Base-by-base conservation (phyloP, 352 stramenopile genomes). In the Globisporangium cystogenes region DNA sequence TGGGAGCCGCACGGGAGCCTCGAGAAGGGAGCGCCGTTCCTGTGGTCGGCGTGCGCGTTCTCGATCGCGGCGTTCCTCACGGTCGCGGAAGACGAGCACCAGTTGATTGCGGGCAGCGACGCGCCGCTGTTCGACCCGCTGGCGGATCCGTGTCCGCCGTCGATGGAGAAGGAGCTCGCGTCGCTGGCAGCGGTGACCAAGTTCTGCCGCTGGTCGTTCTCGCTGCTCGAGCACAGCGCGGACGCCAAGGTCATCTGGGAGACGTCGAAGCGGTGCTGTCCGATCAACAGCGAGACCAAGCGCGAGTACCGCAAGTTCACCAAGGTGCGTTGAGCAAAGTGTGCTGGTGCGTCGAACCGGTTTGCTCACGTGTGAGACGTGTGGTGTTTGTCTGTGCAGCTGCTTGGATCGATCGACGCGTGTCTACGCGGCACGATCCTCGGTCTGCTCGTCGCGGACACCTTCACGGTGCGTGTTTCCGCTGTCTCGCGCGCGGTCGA, bases 211-310 rank as follows among this genome's bases (percentile, higher is more conserved):
- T 95, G 85, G 85, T 93, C 85, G 47, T 95, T 93, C 55, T 87
- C 78, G 10, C 70, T 95, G 37, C 59, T 95, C 31, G 82, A 93
- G 51, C 80, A 93, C 53, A 88, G 82, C 51, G 75, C 72, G 14
- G 85, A 95, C 41, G 82, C 85, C 21, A 95, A 95, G 55, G 82
- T 95, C 20, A 91, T 95, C 47, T 93, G 78, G 77, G 84, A 95
- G 56, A 92, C 84, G 14, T 73, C 84, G 36, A 93, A 93, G 63
- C 80, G 84, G 6, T 93, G 82, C 59, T 90, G 76, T 29, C 84
- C 84, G 23, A 90, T 95, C 41, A 82, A 93, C 49, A 86, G 62
- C 23, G 82, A 95, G 58, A 91, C 82, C 4, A 93, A 92, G 59
- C 77, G 84, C 24, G 84, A 95, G 54, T 91, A 92, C 45, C 72